Percentiles rank a stretch among this genome's conserved stretches.
Evolutionary conservation across 2,329 filamentous ascomycete genomes (phyloP).

Genomic region (Parasarocladium wereldwijsianum): DNA sequence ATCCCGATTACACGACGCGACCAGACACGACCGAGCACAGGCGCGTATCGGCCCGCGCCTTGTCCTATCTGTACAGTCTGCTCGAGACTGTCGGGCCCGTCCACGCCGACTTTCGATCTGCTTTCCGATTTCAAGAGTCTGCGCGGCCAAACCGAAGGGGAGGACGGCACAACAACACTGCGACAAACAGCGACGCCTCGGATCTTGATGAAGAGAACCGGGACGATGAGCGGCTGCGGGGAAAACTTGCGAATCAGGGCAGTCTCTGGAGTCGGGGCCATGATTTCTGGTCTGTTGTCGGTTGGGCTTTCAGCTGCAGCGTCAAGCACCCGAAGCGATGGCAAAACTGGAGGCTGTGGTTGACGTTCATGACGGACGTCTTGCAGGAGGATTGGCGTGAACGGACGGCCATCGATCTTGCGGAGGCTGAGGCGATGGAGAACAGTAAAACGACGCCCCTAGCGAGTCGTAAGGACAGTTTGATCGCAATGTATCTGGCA

Average conservation of each 20-base stretch:
- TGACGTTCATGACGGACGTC: slow-evolving; percentile 65
- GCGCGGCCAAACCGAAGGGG: slow-evolving; percentile 10
- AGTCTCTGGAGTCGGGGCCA: slow-evolving; percentile 63
- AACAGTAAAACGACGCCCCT: slow-evolving; percentile 10
- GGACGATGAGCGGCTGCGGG: slow-evolving; percentile 37
- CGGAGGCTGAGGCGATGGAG: slow-evolving; percentile 10
- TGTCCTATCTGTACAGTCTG: slow-evolving; percentile 56
- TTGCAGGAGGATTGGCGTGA: slow-evolving; percentile 57
- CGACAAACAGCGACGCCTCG: slow-evolving; percentile 24
- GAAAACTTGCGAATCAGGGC: slow-evolving; percentile 45
- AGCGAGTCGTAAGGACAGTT: slow-evolving; percentile 31
- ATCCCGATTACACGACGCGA: slow-evolving; percentile 66
- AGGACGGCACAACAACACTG: slow-evolving; percentile 21
- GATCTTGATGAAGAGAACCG: slow-evolving; percentile 26
- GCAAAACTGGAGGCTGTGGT: slow-evolving; percentile 68
- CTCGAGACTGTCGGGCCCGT: slow-evolving; percentile 51
- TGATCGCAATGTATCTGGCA: slow-evolving; percentile 46
- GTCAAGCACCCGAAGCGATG: slow-evolving; percentile 58
- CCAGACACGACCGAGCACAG: slow-evolving; percentile 44
- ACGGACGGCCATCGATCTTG: slow-evolving; percentile 32
- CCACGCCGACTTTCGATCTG: slow-evolving; percentile 53
- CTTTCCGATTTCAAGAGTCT: slow-evolving; percentile 49
- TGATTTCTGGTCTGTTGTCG: slow-evolving; percentile 79
- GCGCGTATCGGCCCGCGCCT: slow-evolving; percentile 49
- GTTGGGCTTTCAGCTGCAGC: slow-evolving; percentile 91